Evolutionary conservation across 768 basidiomycete species (phyloP).

Genomic region (Porphyrellus cyaneotinctus): DNA sequence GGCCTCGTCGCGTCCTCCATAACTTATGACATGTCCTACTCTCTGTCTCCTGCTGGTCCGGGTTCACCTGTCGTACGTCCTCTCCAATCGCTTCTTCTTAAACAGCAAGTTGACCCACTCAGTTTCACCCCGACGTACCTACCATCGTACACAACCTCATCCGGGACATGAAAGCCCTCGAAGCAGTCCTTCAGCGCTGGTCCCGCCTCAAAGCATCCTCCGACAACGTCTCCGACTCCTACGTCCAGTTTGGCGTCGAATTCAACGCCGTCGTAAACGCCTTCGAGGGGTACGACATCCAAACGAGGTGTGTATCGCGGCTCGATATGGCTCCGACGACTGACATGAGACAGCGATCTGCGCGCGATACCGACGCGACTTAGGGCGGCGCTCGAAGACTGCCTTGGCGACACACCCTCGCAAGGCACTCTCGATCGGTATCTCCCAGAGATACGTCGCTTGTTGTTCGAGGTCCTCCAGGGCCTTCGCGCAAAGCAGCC

Average conservation of each 20-base stretch:
- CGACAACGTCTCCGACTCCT: constrained; percentile 80
- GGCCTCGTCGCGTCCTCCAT: background rate
- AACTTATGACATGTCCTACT: background rate
- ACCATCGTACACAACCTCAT: constrained; percentile 65
- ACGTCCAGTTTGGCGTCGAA: constrained; percentile 84
- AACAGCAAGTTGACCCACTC: background rate
- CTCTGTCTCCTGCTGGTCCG: constrained; percentile 16
- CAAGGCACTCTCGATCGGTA: constrained; percentile 33
- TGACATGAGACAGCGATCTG: constrained; percentile 32
- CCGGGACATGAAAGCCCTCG: constrained; percentile 76
- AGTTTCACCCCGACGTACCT: constrained; percentile 44
- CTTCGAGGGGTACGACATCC: constrained; percentile 69
- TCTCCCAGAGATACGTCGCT: constrained; percentile 36
- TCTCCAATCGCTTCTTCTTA: background rate
- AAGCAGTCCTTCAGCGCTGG: constrained; percentile 72
- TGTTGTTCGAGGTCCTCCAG: constrained; percentile 37
- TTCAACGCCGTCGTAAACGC: constrained; percentile 79
- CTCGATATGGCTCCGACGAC: background rate
- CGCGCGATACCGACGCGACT: constrained; percentile 37
- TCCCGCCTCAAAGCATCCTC: constrained; percentile 56
- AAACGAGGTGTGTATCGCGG: constrained; percentile 60
- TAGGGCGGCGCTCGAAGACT: constrained; percentile 39
- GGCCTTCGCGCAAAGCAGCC: constrained; percentile 41
- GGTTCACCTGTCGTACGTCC: constrained; percentile 5
- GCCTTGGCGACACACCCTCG: constrained; percentile 41